A percentile compares a stretch with the other conserved stretches of the same genome.
Conservation (phyloP, 1,284 basidiomycete genomes). For the Microbotryum silenes-acaulis region DNA sequence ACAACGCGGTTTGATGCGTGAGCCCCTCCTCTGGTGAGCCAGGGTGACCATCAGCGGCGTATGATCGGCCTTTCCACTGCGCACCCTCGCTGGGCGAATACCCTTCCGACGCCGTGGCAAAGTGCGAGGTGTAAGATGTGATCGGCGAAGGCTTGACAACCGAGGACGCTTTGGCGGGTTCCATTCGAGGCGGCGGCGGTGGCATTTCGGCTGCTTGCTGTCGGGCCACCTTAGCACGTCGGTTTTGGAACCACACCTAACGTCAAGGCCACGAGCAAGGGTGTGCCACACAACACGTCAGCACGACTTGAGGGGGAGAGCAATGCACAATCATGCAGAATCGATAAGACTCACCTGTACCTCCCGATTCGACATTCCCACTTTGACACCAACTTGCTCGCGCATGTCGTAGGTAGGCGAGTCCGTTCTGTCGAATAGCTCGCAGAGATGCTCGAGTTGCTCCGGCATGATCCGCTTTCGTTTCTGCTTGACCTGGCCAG, state of each 20-base stretch:
- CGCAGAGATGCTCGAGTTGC: constrained; percentile 30
- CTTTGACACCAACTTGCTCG: constrained; percentile 20
- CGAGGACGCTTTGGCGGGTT: neutral
- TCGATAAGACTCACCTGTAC: constrained; percentile 26
- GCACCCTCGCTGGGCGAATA: no score
- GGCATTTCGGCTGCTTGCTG: constrained; percentile 2
- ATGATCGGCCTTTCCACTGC: no score
- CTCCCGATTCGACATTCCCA: constrained; percentile 37
- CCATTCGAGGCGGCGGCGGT: neutral
- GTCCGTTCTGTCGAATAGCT: constrained; percentile 33
- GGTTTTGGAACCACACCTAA: constrained; percentile 38
- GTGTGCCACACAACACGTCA: neutral
- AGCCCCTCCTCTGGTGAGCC: no score
- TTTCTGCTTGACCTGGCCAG: constrained; percentile 22
- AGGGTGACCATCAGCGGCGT: no score
- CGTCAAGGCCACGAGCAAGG: neutral
- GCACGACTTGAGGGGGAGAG: neutral
- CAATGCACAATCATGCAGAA: neutral
- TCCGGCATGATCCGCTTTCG: constrained; percentile 34
- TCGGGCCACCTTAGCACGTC: constrained; percentile 35
- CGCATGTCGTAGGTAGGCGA: constrained; percentile 34
- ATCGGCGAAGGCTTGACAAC: neutral
- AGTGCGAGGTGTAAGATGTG: neutral
- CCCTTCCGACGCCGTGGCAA: neutral
- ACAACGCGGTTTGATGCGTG: no score